Evolutionary conservation across 768 basidiomycete species (phyloP).

Genomic region (Naganishia randhawae): DNA sequence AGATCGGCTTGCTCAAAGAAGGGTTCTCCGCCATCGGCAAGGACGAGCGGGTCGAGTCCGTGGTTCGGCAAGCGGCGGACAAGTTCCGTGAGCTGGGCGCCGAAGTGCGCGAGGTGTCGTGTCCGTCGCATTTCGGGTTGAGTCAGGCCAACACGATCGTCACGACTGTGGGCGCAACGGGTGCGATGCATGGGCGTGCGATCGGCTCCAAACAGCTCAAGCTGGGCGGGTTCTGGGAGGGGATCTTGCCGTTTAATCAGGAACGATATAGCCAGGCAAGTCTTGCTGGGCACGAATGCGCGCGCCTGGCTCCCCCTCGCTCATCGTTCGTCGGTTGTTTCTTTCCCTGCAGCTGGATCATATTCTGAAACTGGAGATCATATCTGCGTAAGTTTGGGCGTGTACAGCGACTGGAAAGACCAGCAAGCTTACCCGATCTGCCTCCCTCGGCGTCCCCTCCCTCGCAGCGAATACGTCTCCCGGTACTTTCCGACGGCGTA

Average conservation of each 20-base stretch:
- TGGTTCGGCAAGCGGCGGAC: conserved; percentile 49
- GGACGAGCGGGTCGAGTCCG: conserved; percentile 51
- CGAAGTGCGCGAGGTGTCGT: conserved; percentile 52
- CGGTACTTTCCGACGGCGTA: conserved; percentile 45
- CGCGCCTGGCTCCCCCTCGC: conserved; percentile 9
- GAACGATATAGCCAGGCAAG: conserved; percentile 52
- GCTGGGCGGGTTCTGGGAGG: conserved; percentile 47
- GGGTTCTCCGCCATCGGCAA: conserved; percentile 49
- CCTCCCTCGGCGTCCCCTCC: no score
- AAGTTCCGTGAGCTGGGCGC: conserved; percentile 53
- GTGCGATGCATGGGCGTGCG: conserved; percentile 35
- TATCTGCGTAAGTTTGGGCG: conserved; percentile 21
- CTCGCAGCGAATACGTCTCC: conserved; percentile 47
- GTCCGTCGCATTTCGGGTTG: conserved; percentile 50
- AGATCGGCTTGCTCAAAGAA: conserved; percentile 54
- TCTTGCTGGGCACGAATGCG: not conserved
- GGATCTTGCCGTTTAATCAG: conserved; percentile 51
- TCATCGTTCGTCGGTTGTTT: not conserved
- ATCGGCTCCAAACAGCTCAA: conserved; percentile 50
- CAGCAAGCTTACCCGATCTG: no score
- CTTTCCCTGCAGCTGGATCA: conserved; percentile 31
- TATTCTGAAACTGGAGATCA: conserved; percentile 32
- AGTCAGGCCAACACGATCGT: conserved; percentile 31
- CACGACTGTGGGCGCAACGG: conserved; percentile 37
- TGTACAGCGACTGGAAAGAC: no score